Base-by-base conservation (phyloP, 2,329 filamentous ascomycete species). In the Hymenoscyphus scutula region DNA sequence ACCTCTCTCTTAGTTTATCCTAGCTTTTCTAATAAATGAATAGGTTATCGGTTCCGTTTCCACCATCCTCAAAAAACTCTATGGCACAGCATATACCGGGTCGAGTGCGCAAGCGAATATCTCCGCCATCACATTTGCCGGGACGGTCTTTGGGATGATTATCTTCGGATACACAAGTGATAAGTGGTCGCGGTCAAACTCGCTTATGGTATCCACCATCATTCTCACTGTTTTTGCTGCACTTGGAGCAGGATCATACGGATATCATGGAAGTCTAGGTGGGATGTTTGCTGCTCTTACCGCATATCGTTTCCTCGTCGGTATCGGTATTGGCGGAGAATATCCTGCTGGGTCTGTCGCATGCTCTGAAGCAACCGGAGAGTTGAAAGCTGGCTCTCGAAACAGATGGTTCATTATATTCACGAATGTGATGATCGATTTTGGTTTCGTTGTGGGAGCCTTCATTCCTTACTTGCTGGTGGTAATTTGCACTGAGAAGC, bases 391-490 rank as follows among this genome's bases (percentile, higher is more conserved):
- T 17, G 93, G 93, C 11, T 89, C 89, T 17, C 82, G 93, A n/a
- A 94, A 97, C 73, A 82, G 89, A 45, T 96, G 92, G 91, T 97
- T 93, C 73, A 91, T 94, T 70, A 81, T 96, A 67, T 96, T 95
- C 75, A 96, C 91, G 55, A 96, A 96, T 76, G 86, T 89, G 27
- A 90, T 92, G 80, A 96, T 96, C 64, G 91, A 96, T 73, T 84
- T 86, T 59, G 92, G 91, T 0, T 97, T 96, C 67, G 89, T 96
- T 10, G 23, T 93, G 59, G 87, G 90, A 23, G 88, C 90, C 0
- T 85, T 96, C 65, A 86, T 95, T 1, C 90, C 92, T 0, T 87
- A 87, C 76, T 79, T 89, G 54, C 75, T 89, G 30, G 82, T 85
- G 13, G 69, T 85, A 68, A 84, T 87, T 25, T 80, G 82, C 62